Base-by-base conservation (phyloP, 371 early-diverging fungal species). In the Rhizopus stolonifer region DNA sequence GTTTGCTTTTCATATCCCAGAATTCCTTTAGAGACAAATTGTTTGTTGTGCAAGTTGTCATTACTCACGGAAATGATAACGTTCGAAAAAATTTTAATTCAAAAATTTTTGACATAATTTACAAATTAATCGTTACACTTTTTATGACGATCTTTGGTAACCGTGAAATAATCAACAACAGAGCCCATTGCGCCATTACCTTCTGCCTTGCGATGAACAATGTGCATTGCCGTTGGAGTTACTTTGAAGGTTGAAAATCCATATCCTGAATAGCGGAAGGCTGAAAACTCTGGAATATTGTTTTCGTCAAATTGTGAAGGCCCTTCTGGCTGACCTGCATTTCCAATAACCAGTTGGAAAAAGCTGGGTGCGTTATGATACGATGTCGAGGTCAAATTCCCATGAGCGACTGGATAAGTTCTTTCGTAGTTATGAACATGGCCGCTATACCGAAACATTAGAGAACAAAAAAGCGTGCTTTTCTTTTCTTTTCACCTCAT, bases 361-460 rank as follows among this genome's bases (percentile, higher is more conserved):
- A 60, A 59, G 13, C 61, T 61, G 17, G 71, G 69, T 7, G 77
- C 60, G 49, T 77, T 69, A 44, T 70, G 67, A 14, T 70, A 69
- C 2, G 64, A 55, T 19, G 49, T 65, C 11, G 65, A 25, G 2
- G 60, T 54, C 1, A 25, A 33, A 2, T 61, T 46, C 3, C 65
- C 71, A 0, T 71, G 56, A 0, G 60, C 47, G 11, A 74, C 64
- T 24, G 74, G 74, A 43, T 65, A 73, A 0, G 74, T 73, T 40
- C 74, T 51, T 31, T 74, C 74, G 45, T 70, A 74, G 32, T 70
- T 63, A 38, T 74, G 74, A 22, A 65, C 60, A 48, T 74, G 62
- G 17, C 77, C 67, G 56, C 64, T 57, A 46, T 9, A n/a, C n/a
- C n/a, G n/a, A n/a, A n/a, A n/a, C n/a, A n/a, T n/a, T n/a, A n/a